Conservation (phyloP, 1,284 basidiomycete species). For the Cystobasidium sp. region DNA sequence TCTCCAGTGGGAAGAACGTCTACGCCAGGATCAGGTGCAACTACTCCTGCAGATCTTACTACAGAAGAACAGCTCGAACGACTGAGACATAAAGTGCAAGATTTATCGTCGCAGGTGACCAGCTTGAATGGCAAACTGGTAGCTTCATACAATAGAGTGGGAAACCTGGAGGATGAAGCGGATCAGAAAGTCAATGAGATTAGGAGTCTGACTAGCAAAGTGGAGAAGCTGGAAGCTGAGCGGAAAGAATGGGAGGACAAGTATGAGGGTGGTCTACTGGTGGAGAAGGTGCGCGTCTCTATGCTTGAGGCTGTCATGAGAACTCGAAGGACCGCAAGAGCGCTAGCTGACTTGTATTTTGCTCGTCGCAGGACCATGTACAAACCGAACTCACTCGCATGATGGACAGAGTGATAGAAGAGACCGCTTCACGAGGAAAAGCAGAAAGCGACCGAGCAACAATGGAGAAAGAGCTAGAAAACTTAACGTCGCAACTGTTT, state of each 20-base stretch:
- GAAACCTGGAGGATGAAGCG: slow-evolving; percentile 88
- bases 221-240: slow-evolving; percentile 67
- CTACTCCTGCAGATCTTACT: slow-evolving; percentile 12
- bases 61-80: slow-evolving; percentile 31
- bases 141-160: slow-evolving; percentile 84
- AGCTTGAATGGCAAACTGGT: slow-evolving; percentile 92
- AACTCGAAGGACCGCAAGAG: too few species aligned
- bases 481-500: slow-evolving; percentile 76
- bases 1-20: not conserved
- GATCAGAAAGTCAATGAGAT: slow-evolving; percentile 70
- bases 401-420: slow-evolving; percentile 92
- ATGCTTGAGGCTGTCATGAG: too few species aligned
- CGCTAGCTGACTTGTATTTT: too few species aligned
- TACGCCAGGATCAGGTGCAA: not conserved
- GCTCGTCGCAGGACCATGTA: slow-evolving; percentile 85
- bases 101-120: slow-evolving; percentile 85
- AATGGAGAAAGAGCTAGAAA: slow-evolving; percentile 80
- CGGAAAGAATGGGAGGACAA: slow-evolving; percentile 59
- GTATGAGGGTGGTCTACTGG: slow-evolving; percentile 75
- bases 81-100: slow-evolving; percentile 68
- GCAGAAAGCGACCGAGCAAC: slow-evolving; percentile 78
- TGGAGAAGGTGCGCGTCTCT: slow-evolving; percentile 69
- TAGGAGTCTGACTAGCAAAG: slow-evolving; percentile 72
- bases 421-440: slow-evolving; percentile 85
- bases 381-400: slow-evolving; percentile 87